Base-by-base conservation (phyloP, 805 yeast genomes). In the Pichia exigua region DNA sequence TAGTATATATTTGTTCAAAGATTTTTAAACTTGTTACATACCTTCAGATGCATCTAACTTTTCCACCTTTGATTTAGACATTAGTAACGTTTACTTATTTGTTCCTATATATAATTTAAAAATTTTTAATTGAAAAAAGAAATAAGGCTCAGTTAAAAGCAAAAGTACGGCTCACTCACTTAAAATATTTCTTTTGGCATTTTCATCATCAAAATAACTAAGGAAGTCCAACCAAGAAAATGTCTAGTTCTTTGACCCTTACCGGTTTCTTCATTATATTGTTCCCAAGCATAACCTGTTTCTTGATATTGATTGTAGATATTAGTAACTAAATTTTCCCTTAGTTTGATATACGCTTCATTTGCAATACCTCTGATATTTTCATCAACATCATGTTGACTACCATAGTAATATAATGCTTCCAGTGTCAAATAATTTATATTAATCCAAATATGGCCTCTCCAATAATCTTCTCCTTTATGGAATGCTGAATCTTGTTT, bases 201-300 rank as follows among this genome's bases (percentile, higher is more conserved):
- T 50, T 77, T 76, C 92, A 94, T 85, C 62, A 94, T 87, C 55
- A 81, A 73, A 6, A 87, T 79, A 13, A 87, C 85, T 53, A 89
- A 69, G 1, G 95, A 82, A 1, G 97, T 83, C 99, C 99, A 94
- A 2, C 99, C 99, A 42, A 88, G 73, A 69, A 94, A 94, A 64
- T 88, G 92, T 65, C 86, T 83, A 11, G 92, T 91, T 9, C 97
- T 91, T 57, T 78, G 78, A 3, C 89, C 87, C 2, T 69, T 64
- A 1, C 99, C 99, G 10, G 82, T 80, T 15, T 60, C 63, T 55
- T 88, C 92, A 57, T 87, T 83, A 65, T 94, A 94, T 63, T 89
- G 92, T 62, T 94, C 99, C 85, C 90, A 92, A 7, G 87, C 88
- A 62, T 76, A 86, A 0, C 96, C 96, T 0, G 95, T 85, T 30